Evolutionary conservation across 1,284 basidiomycete species (phyloP).

Genomic region (Ceratobasidium sp.): DNA sequence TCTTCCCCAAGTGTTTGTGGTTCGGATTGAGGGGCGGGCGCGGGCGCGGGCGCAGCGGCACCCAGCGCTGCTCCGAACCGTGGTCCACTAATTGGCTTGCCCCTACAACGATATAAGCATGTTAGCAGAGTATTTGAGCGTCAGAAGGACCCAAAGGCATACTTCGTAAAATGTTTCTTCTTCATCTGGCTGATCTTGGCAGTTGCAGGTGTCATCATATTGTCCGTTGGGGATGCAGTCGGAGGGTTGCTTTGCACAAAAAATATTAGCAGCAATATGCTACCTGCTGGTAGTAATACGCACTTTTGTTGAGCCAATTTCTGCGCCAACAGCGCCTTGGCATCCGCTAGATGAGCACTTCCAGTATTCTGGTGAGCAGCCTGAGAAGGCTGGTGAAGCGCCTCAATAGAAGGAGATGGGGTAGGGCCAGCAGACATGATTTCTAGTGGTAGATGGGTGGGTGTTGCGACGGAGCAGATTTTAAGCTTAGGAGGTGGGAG

Average conservation of each 20-base stretch:
- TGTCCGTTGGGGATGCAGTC: constrained; percentile 91
- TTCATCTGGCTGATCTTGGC: constrained; percentile 89
- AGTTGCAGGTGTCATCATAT: constrained; percentile 90
- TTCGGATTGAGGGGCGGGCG: constrained; percentile 35
- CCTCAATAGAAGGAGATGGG: constrained; percentile 11
- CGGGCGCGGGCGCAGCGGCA: background rate
- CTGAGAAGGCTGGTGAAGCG: constrained; percentile 60
- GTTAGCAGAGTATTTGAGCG: background rate
- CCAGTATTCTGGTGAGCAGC: constrained; percentile 80
- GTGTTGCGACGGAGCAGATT: background rate
- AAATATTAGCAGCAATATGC: constrained; percentile 25
- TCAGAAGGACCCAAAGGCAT: constrained; percentile 54
- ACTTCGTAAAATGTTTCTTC: constrained; percentile 94
- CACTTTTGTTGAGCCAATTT: constrained; percentile 86
- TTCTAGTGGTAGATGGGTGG: background rate
- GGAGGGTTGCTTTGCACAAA: constrained; percentile 74
- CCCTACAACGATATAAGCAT: background rate
- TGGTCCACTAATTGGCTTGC: constrained; percentile 45
- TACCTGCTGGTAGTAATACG: constrained; percentile 55
- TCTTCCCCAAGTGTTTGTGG: constrained; percentile 13
- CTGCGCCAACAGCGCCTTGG: constrained; percentile 88
- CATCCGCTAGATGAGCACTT: constrained; percentile 62
- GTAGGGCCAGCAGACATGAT: constrained; percentile 27
- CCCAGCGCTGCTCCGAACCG: constrained; percentile 26
- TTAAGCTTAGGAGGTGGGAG: background rate